A percentile compares a stretch with the other conserved stretches of the same genome.
Conservation (phyloP, 1,284 basidiomycete species). For the Salmacisia buchloeana region DNA sequence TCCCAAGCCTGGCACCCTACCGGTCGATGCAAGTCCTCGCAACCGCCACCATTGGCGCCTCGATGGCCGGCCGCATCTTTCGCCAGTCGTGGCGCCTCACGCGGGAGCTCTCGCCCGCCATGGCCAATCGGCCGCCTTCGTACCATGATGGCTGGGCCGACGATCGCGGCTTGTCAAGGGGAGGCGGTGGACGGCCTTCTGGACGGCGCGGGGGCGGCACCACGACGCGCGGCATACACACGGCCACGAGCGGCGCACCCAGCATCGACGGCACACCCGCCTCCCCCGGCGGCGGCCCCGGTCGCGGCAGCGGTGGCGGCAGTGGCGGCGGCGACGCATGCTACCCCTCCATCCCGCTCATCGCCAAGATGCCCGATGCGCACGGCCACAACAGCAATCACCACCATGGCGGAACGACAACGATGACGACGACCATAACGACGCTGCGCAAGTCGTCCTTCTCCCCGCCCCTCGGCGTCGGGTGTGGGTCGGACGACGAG, state of each 20-base stretch:
- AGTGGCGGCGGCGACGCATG: background rate
- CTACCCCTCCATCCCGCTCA: background rate
- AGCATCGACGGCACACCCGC: too few relatives aligned
- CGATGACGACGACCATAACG: too few relatives aligned
- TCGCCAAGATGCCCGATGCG: slow-evolving; percentile 1
- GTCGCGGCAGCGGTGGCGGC: background rate
- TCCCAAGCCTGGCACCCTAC: slow-evolving; percentile 22
- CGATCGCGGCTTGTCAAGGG: too few relatives aligned
- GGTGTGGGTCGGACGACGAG: background rate
- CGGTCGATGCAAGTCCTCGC: slow-evolving; percentile 36
- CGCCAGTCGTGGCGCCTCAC: slow-evolving; percentile 35
- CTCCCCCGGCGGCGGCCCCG: background rate
- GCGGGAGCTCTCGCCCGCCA: slow-evolving; percentile 25
- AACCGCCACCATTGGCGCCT: slow-evolving; percentile 28
- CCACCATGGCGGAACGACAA: too few relatives aligned
- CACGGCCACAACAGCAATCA: too few relatives aligned
- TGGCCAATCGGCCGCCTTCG: slow-evolving; percentile 28
- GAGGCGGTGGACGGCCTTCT: too few relatives aligned
- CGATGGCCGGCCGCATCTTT: slow-evolving; percentile 39
- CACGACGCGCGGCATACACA: too few relatives aligned
- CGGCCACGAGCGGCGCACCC: too few relatives aligned
- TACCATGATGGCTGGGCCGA: slow-evolving; percentile 34
- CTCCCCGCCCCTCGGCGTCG: too few relatives aligned
- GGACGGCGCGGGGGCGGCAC: too few relatives aligned
- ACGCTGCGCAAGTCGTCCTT: slow-evolving; percentile 1